Evolutionary conservation across 768 basidiomycete genomes (phyloP), one percentile per base, ranked within the genome.

Genomic region (Tricholoma hemisulphureum): DNA sequence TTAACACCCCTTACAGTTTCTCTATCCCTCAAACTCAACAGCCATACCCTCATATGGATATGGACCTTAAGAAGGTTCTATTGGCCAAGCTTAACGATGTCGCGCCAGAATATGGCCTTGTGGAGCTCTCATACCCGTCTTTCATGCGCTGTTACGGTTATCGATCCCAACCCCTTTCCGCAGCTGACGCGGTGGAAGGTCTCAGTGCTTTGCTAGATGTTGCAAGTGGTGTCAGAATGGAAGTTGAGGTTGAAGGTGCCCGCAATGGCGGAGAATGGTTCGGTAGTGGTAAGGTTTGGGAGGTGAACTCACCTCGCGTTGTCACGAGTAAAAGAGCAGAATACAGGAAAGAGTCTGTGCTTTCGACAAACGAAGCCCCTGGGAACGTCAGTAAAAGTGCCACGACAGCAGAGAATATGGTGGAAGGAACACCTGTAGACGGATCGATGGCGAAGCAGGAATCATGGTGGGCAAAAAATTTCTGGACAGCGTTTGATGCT

Each of bases 191-290:
- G 13, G 89, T 98, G 0, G 97, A 98, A 69, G 93, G 90, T 11
- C 76, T 97, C 45, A 80, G 84, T 18, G 92, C 95, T 1, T 78
- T 99, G 41, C 73, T 98, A 26, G 95, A 98, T 63, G 92, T 94
- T 13, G 95, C 95, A 2, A 87, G 84, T 41, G 95, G 97, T 2
- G 81, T 96, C n/a, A 78, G 85, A 46, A 83, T 99, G 73, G 95
- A 98, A 66, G 79, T 98, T 14, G 95, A 97, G 71, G 74, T 89
- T 9, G 92, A 95, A 69, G 93, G 94, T 34, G 83, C 89, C 29
- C 80, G 88, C 49, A 89, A 93, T 57, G 95, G 95, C 11, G 95
- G 95, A 3, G 95, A 98, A 73, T 96, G 95, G 94, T 98, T 98
- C 66, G 94, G 93, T 13, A 86, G 88, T 13, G 88, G 89, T 3